Conservation (phyloP, 352 stramenopile genomes). For the Globisporangium recalcitrans region DNA sequence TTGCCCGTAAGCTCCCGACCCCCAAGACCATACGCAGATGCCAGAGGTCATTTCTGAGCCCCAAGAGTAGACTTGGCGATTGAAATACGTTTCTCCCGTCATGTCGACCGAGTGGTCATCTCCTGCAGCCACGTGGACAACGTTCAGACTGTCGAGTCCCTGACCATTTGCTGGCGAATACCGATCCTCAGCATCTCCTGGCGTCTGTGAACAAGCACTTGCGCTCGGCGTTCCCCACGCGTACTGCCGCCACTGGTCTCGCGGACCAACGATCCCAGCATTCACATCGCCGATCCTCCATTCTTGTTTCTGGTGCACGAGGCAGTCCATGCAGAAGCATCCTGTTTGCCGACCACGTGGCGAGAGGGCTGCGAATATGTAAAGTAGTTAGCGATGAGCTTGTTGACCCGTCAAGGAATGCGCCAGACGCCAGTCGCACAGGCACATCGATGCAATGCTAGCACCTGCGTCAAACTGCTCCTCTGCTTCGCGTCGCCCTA, state of each 20-base stretch:
- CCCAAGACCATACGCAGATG: constrained; percentile 73
- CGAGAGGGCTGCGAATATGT: constrained; percentile 24
- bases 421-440: background rate
- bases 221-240: constrained; percentile 55
- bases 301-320: constrained; percentile 67
- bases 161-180: constrained; percentile 33
- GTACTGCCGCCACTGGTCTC: constrained; percentile 63
- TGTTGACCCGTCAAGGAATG: background rate
- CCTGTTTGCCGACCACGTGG: constrained; percentile 60
- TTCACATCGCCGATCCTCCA: constrained; percentile 77
- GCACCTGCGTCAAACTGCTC: constrained; percentile 11
- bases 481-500: constrained; percentile 10
- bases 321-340: constrained; percentile 71
- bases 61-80: constrained; percentile 81
- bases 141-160: constrained; percentile 45
- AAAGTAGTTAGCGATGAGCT: background rate
- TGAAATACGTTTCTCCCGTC: constrained; percentile 56
- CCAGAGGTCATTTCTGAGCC: constrained; percentile 55
- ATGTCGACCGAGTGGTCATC: constrained; percentile 66
- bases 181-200: constrained; percentile 41
- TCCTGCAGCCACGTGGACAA: constrained; percentile 54
- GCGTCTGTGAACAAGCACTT: constrained; percentile 28
- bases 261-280: constrained; percentile 46
- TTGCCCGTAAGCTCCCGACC: constrained; percentile 52
- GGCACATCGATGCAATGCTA: background rate